Percentiles rank a stretch among this genome's conserved stretches.
These are phyloP conservation scores for Pseudogymnoascus sp. DNA, from an alignment of 2,329 filamentous ascomycete genomes.

Conservation along the genomic window DNA sequence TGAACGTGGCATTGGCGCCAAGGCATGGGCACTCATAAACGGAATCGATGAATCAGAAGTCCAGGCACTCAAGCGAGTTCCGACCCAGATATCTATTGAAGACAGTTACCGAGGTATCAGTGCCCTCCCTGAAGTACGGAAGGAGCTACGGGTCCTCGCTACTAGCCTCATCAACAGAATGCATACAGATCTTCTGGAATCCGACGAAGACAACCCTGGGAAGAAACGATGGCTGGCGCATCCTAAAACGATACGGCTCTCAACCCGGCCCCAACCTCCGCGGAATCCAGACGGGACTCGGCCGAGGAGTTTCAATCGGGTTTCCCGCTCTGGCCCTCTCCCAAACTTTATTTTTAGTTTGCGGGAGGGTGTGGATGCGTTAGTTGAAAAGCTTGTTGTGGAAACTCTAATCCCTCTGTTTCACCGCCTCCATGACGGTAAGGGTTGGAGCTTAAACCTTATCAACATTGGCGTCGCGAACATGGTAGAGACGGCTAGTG, in stretches of 20 bases:
- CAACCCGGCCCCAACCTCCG: slow-evolving; percentile 56
- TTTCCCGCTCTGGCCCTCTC: slow-evolving; percentile 65
- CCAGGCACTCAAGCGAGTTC: slow-evolving; percentile 59
- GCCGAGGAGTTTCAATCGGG: slow-evolving; percentile 54
- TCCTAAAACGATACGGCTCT: slow-evolving; percentile 73
- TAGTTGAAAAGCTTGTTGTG: slow-evolving; percentile 60
- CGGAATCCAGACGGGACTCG: slow-evolving; percentile 44
- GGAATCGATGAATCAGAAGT: slow-evolving; percentile 72
- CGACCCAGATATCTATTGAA: slow-evolving; percentile 87
- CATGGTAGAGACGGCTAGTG: slow-evolving; percentile 52
- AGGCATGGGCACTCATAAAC: slow-evolving; percentile 70
- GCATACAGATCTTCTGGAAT: slow-evolving; percentile 62
- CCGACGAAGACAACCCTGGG: slow-evolving; percentile 16
- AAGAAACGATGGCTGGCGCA: slow-evolving; percentile 61
- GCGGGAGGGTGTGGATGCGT: slow-evolving; percentile 44
- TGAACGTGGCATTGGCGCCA: slow-evolving; percentile 60
- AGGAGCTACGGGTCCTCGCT: slow-evolving; percentile 60
- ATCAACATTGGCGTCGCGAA: slow-evolving; percentile 85
- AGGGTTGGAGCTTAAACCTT: slow-evolving; percentile 69
- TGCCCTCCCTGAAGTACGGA: slow-evolving; percentile 51
- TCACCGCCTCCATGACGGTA: slow-evolving; percentile 56
- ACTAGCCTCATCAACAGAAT: slow-evolving; percentile 68
- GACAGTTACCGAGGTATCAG: slow-evolving; percentile 75
- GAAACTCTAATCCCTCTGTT: slow-evolving; percentile 66
- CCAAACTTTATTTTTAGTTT: slow-evolving; percentile 66